phyloP scores from a whole-genome alignment of 108 stramenopile species.

The Nitzschia sp. region DNA sequence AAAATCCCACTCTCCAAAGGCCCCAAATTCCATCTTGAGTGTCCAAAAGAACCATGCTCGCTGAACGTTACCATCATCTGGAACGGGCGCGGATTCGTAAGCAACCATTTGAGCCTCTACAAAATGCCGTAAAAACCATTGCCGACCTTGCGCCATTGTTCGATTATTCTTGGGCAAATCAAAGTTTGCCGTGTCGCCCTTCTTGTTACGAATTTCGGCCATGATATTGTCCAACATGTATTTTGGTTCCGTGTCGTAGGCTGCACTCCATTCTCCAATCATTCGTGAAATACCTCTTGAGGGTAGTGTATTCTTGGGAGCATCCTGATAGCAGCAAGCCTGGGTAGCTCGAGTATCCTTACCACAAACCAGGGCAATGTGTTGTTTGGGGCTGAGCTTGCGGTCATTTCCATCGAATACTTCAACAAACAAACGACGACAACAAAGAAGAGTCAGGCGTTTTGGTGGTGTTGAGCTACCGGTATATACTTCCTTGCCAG shows the following conservation, averaged over 20 bases:
- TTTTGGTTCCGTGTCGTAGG: slow-evolving; percentile 44
- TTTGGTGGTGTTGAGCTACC: too few species aligned
- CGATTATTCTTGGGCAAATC: slow-evolving; percentile 35
- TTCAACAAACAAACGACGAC: not conserved
- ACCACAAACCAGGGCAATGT: slow-evolving; percentile 59
- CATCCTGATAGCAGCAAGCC: slow-evolving; percentile 60
- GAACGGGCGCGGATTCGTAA: slow-evolving; percentile 41
- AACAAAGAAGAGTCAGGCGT: too few species aligned
- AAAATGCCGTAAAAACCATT: slow-evolving; percentile 55
- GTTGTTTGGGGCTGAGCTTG: slow-evolving; percentile 56
- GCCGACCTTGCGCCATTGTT: slow-evolving; percentile 29
- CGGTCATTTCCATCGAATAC: slow-evolving; percentile 43
- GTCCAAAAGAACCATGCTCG: slow-evolving; percentile 80
- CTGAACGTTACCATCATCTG: not conserved
- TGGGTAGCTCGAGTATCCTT: slow-evolving; percentile 34
- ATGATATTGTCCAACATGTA: slow-evolving; percentile 42
- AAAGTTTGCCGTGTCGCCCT: slow-evolving; percentile 27
- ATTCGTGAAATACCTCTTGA: slow-evolving; percentile 53
- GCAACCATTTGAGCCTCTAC: slow-evolving; percentile 72
- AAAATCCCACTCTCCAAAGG: slow-evolving; percentile 79
- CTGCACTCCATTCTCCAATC: slow-evolving; percentile 68
- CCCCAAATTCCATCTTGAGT: slow-evolving; percentile 61
- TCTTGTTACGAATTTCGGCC: slow-evolving; percentile 22
- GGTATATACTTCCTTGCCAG: too few species aligned
- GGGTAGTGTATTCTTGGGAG: slow-evolving; percentile 30